Evolutionary conservation across 2,329 filamentous ascomycete species (phyloP).

Genomic region (Clonostachys rhizophaga): DNA sequence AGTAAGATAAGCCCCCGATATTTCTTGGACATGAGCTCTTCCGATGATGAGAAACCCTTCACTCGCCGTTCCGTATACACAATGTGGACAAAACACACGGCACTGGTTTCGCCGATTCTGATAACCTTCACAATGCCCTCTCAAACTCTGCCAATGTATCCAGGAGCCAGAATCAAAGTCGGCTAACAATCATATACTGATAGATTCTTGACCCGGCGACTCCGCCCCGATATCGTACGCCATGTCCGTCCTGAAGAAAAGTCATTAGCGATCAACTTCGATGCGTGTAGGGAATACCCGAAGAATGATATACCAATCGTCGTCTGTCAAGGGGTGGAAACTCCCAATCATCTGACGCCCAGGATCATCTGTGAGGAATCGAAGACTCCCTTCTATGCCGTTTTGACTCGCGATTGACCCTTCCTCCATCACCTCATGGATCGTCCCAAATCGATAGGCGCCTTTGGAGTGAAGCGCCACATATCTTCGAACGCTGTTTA

Average conservation of each 20-base stretch:
- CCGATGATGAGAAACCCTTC: conserved; percentile 3
- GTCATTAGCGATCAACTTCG: no score
- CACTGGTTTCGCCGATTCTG: conserved; percentile 5
- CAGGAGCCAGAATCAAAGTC: background rate
- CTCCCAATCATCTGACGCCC: conserved; percentile 59
- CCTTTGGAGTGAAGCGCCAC: conserved; percentile 1
- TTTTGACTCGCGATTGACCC: background rate
- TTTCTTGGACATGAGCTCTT: background rate
- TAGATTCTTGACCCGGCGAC: background rate
- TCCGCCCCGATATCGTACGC: background rate
- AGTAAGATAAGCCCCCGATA: no score
- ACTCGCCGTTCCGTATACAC: conserved; percentile 3
- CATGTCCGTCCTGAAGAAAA: background rate
- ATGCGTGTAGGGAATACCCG: no score
- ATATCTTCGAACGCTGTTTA: background rate
- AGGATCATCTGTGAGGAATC: conserved; percentile 69
- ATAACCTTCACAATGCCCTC: background rate
- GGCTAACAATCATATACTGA: background rate
- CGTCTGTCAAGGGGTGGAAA: conserved; percentile 71
- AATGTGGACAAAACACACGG: conserved; percentile 2
- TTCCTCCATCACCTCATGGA: background rate
- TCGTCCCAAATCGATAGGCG: background rate
- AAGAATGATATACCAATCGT: conserved; percentile 51
- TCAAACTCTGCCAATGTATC: no score
- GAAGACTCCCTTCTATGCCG: conserved; percentile 43